Percentiles rank a stretch among this genome's conserved stretches.
Conservation (phyloP, 202 grass and related monocot species). For the Saccharum hybrid region DNA sequence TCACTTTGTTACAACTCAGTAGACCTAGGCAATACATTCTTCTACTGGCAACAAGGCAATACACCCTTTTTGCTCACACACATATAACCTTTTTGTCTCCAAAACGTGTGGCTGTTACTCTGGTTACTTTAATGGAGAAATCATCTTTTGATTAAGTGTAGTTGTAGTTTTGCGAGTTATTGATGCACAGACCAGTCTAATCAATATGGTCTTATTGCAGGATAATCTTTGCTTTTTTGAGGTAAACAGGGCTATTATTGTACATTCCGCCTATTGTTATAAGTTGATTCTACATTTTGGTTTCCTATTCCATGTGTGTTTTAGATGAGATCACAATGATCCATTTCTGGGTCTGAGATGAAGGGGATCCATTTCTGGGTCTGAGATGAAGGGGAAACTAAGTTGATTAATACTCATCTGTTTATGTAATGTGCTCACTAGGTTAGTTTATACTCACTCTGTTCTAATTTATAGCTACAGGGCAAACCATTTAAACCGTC, state of each 20-base stretch:
- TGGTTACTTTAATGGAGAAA: constrained; percentile 22
- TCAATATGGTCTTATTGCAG: background rate
- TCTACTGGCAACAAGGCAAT: constrained; percentile 27
- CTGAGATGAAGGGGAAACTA: background rate
- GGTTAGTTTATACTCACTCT: no score
- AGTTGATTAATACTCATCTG: background rate
- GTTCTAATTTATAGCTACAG: no score
- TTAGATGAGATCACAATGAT: no score
- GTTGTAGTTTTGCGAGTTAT: constrained; percentile 17
- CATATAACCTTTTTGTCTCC: constrained; percentile 27
- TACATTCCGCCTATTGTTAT: background rate
- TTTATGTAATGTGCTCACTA: background rate
- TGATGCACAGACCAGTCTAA: constrained; percentile 19
- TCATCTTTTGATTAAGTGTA: constrained; percentile 36
- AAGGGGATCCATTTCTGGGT: no score
- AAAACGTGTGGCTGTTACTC: constrained; percentile 25
- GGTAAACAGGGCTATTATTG: background rate
- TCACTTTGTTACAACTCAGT: constrained; percentile 37
- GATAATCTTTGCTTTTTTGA: background rate
- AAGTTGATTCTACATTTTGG: background rate
- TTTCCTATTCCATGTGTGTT: background rate
- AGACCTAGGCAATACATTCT: constrained; percentile 28
- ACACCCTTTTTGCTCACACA: constrained; percentile 13
- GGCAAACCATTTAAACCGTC: no score
- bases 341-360: background rate